Conservation (phyloP, 441 rosid species). For the Theobroma grandiflorum region DNA sequence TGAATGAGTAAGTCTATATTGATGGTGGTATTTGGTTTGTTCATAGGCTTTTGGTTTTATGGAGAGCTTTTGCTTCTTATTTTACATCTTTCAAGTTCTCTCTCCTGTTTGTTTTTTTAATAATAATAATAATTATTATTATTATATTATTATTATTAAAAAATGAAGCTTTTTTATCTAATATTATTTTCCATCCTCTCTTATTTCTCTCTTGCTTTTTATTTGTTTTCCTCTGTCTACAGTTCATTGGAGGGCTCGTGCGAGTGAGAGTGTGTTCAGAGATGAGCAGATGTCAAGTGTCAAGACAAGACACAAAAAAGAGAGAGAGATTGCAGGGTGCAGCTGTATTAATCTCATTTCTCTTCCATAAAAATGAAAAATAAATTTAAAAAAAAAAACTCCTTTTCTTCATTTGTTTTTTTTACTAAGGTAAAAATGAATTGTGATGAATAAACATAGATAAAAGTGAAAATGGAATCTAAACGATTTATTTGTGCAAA, state of each 20-base stretch:
- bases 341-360: too few species aligned
- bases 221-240: too few species aligned
- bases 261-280: not conserved
- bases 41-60: constrained; percentile 34
- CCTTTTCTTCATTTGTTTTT: too few species aligned
- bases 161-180: too few species aligned
- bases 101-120: not conserved
- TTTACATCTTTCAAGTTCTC: constrained; percentile 8
- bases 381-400: too few species aligned
- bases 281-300: not conserved
- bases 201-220: not conserved
- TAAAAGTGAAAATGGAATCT: too few species aligned
- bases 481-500: too few species aligned
- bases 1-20: not conserved
- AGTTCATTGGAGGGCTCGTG: not conserved
- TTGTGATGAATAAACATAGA: too few species aligned
- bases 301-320: not conserved
- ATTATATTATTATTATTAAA: too few species aligned
- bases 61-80: constrained; percentile 16
- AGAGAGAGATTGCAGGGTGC: not conserved
- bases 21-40: constrained; percentile 13
- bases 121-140: not conserved
- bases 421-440: too few species aligned
- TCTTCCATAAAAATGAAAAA: too few species aligned
- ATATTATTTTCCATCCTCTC: not conserved